phyloP scores from a whole-genome alignment of 2,329 filamentous ascomycete species.

The Seiridium cupressi region DNA sequence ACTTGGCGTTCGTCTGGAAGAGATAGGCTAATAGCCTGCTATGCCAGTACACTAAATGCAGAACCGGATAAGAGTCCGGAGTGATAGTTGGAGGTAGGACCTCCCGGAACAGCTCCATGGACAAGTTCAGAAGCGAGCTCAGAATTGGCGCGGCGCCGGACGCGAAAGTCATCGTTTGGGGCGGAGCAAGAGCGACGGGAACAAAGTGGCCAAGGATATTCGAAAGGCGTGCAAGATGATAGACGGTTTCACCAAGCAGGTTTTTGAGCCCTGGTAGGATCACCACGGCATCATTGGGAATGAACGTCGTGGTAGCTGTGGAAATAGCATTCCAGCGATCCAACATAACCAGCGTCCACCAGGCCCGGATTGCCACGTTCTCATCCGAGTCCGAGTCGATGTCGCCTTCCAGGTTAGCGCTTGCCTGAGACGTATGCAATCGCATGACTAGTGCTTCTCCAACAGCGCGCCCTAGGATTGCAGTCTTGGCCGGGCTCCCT shows the following conservation, averaged over 20 bases:
- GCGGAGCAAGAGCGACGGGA: constrained; percentile 40
- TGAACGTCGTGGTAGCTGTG: constrained; percentile 59
- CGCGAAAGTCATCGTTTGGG: constrained; percentile 39
- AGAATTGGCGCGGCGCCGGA: constrained; percentile 40
- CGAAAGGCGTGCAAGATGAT: constrained; percentile 61
- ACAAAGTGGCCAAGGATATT: constrained; percentile 57
- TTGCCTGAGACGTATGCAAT: constrained; percentile 46
- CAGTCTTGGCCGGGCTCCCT: constrained; percentile 47
- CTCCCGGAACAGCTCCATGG: constrained; percentile 65
- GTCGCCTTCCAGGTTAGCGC: constrained; percentile 37
- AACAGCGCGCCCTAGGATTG: constrained; percentile 64
- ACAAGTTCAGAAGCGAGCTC: constrained; percentile 50
- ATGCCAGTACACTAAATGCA: constrained; percentile 71
- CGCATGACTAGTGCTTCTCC: constrained; percentile 65
- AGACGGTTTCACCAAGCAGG: constrained; percentile 62
- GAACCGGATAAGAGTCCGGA: constrained; percentile 48
- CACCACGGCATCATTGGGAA: constrained; percentile 61
- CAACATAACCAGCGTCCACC: constrained; percentile 71
- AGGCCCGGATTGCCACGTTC: constrained; percentile 61
- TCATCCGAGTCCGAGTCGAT: constrained; percentile 59
- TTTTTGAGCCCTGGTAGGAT: constrained; percentile 57
- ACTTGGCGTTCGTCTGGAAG: constrained; percentile 52
- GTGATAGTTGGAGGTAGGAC: constrained; percentile 58
- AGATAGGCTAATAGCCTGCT: constrained; percentile 63
- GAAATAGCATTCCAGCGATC: constrained; percentile 74